Evolutionary conservation across 148 eudicot genomes (phyloP), one percentile per base, ranked within the genome.

Genomic region (Vaccinium darrowii): DNA sequence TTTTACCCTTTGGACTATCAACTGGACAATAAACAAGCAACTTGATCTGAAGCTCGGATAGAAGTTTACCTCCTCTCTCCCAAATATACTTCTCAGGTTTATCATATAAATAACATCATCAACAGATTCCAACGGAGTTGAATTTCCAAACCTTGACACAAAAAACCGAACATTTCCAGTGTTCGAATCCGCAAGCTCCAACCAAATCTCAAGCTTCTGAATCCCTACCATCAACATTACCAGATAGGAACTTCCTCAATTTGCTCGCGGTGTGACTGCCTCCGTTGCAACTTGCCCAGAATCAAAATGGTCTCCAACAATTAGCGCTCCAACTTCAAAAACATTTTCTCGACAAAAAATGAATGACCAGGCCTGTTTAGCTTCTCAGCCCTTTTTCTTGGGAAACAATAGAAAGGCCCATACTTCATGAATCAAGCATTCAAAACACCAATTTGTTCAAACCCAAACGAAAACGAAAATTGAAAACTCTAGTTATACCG

Each of bases 21-120:
- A 85, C 88, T 67, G 90, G 86, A 87, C 86, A 89, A 88, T 95
- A 95, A 60, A 97, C 86, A 76, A 94, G 96, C 90, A 97, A 86
- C 83, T 91, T 95, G 82, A 97, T 80, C 5, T 90, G 90, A 85
- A 97, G 89, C 82, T 88, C 89, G 81, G 98, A 97, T 75, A 82
- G 85, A 51, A 97, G 81, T 84, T 95, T 82, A 85, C 98, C 94
- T 62, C 98, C 99, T 88, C 90, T 91, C 86, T 92, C 95, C 99
- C 98, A 97, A 82, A 95, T 83, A 88, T 81, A 92, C 86, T 90
- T 91, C 84, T 90, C 98, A 49, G 94, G 88, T 81, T 91, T 86
- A 76, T 94, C 95, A 30, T 92, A 88, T 90, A 93, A 78, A 92
- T 84, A 86, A 95, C 91, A 89, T 80, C 84, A 69, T 87, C 84